Evolutionary conservation across 805 yeast genomes (phyloP), one percentile per base, ranked within the genome.

Genomic region (Wickerhamiella spandovensis): DNA sequence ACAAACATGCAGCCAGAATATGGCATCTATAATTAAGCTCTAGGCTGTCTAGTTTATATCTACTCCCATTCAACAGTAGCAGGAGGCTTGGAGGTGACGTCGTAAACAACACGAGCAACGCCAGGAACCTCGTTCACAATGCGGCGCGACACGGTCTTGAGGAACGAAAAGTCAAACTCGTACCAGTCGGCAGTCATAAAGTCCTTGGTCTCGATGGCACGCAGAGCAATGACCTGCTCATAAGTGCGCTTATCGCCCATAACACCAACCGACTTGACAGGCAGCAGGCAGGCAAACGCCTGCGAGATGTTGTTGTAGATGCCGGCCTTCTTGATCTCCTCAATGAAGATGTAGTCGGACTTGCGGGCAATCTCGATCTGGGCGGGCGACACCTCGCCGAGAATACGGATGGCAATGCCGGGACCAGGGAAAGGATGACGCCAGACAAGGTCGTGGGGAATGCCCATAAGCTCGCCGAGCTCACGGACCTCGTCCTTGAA

Each of bases 351-450:
- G 69, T 74, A 76, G 68, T 92, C 99, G 55, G 99, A 98, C 67
- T 87, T 90, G 72, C 97, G 84, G 44, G 97, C 98, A 65, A 92
- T 92, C 65, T 80, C 90, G 51, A 92, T 92, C 73, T 92, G 98
- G 58, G 75, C 80, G 59, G 79, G 84, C 53, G 96, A 85, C 56
- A 92, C 97, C 73, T 90, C 97, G 61, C 99, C 99, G 46, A 92
- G 75, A 51, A 92, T 94, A 72, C 99, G 83, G 68, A 92, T 92
- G 60, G 97, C 99, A 66, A 92, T 84, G 74, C 99, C 99, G 67
- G 99, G 99, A 67, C 99, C 99, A 62, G 99, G 99, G 95, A 92
- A 92, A 51, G 99, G 99, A 68, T 92, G 99, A 77, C 99, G 86
- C 97, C 97, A 90, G 59, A 92, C 97, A 61, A 92, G 77, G 61